phyloP scores from a whole-genome alignment of 306 rosid genomes.

The Cucumis hystrix region DNA sequence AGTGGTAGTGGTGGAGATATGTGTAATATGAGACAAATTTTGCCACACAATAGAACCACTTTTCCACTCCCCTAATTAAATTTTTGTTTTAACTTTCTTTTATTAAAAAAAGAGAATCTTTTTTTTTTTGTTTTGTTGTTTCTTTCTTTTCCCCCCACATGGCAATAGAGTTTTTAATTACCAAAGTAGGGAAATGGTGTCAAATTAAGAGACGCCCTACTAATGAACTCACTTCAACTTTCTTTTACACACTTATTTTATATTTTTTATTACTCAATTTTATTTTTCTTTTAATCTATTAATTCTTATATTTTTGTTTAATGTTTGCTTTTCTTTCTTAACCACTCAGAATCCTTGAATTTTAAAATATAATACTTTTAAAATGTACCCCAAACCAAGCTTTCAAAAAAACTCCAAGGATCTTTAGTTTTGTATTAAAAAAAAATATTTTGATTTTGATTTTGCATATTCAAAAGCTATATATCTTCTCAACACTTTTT shows the following conservation, averaged over 20 bases:
- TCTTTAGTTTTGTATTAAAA: too few species aligned
- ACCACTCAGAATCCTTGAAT: background rate
- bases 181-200: background rate
- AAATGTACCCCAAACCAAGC: too few species aligned
- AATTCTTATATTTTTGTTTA: background rate
- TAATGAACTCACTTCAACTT: background rate
- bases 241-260: background rate
- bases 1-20: background rate
- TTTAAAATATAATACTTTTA: too few species aligned
- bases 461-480: too few species aligned
- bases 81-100: background rate
- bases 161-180: background rate
- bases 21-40: slow-evolving; percentile 29
- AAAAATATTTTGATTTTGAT: too few species aligned
- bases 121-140: too few species aligned
- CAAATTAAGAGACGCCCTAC: background rate
- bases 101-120: too few species aligned
- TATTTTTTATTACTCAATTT: background rate
- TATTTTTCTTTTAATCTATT: background rate
- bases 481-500: too few species aligned
- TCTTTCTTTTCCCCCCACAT: background rate
- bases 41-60: slow-evolving; percentile 26
- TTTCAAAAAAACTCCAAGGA: too few species aligned
- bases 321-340: background rate
- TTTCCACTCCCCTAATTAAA: slow-evolving; percentile 3